Evolutionary conservation across 805 yeast species (phyloP), one percentile per base, ranked within the genome.

Genomic region (Ogataea pini): DNA sequence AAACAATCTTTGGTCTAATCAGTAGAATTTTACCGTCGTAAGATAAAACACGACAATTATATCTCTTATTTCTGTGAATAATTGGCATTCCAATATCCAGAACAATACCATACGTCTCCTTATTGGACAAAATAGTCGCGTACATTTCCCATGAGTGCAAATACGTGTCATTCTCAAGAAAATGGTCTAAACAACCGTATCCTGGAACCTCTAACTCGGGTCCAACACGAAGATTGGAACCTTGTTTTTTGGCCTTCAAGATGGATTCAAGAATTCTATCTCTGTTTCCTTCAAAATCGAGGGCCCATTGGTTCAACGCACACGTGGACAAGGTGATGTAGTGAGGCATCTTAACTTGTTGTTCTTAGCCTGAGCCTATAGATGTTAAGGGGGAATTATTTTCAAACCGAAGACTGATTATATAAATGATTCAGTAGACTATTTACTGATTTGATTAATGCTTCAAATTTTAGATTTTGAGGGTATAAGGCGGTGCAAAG

Each of bases 231-330:
- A 95, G 76, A 16, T 75, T 72, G 0, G 99, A 95, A 13, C 89
- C 88, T 51, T 71, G 76, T 24, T 69, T 66, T 61, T 91, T 94
- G 46, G 99, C 96, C 44, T 78, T 73, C 18, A 62, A 64, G 60
- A 94, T 92, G 47, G 96, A 85, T 61, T 85, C 85, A 19, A 94
- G 60, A 54, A 94, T 92, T 48, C 99, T 76, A 62, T 91, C 96
- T 46, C 97, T 77, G 68, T 94, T 94, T 4, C 99, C 99, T 67
- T 92, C 98, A 67, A 89, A 94, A 66, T 94, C 99, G 46, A 94
- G 75, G 0, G 99, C 97, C 99, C 99, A 94, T 77, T 94, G 99
- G 71, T 94, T 94, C 55, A 94, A 76, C 60, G 91, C 89, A 69
- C 98, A 92, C 1, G 98, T 91, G 1, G 98, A 91, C 31, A 92